Evolutionary conservation across 768 basidiomycete genomes (phyloP).

Genomic region (Mycena pura): DNA sequence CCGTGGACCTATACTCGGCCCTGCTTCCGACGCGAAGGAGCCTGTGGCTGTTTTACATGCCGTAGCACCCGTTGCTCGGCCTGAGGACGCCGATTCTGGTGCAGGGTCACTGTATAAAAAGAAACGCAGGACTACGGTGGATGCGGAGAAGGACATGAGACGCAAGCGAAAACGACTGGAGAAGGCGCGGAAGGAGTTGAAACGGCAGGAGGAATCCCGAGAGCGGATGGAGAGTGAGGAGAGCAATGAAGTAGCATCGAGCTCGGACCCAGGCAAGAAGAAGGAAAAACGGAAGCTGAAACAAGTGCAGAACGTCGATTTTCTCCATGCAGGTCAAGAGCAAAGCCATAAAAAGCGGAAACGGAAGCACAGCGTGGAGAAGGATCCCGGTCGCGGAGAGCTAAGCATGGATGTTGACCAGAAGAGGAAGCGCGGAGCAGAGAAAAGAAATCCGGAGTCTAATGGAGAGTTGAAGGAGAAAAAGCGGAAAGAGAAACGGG

Average conservation of each 20-base stretch:
- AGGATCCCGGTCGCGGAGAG: neutral
- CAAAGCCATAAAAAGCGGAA: slow-evolving; percentile 16
- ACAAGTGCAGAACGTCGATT: slow-evolving; percentile 4
- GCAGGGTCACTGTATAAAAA: slow-evolving; percentile 9
- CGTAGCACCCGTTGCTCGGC: neutral
- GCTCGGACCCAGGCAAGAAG: slow-evolving; percentile 1
- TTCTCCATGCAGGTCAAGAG: neutral
- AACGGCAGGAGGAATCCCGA: slow-evolving; percentile 10
- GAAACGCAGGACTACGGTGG: slow-evolving; percentile 25
- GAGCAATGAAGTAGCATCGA: neutral
- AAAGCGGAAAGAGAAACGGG: slow-evolving; percentile 21
- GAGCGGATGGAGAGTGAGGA: neutral
- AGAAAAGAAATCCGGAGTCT: slow-evolving; percentile 1
- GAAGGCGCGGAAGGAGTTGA: slow-evolving; percentile 25
- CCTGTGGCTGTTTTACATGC: neutral
- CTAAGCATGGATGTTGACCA: neutral
- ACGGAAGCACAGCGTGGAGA: slow-evolving; percentile 9
- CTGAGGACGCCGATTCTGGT: neutral
- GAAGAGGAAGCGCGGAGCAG: slow-evolving; percentile 9
- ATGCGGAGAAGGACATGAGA: slow-evolving; percentile 23
- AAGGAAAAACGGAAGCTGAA: slow-evolving; percentile 28
- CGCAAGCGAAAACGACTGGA: slow-evolving; percentile 25
- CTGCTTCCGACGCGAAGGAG: slow-evolving; percentile 36
- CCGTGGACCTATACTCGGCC: slow-evolving; percentile 73
- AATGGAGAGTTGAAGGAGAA: slow-evolving; percentile 25